Percentiles rank a stretch among this genome's conserved stretches.
phyloP scores from a whole-genome alignment of 331 rosid species.

The Pyrus hybrid region DNA sequence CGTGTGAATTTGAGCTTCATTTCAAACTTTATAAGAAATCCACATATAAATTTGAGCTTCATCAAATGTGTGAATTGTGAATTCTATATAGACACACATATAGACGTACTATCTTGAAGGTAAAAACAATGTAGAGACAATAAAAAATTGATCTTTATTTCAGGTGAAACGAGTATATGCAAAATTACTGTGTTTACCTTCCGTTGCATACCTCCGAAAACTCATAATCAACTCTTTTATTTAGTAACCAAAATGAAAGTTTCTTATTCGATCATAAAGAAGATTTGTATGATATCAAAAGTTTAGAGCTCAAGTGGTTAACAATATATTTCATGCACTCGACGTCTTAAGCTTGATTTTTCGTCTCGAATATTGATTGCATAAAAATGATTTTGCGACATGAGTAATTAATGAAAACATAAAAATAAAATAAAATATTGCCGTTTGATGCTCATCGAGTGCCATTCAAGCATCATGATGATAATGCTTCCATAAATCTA shows the following conservation, averaged over 20 bases:
- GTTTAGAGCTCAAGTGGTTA: neutral
- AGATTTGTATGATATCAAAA: neutral
- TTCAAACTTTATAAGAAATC: too few relatives aligned
- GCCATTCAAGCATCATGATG: slow-evolving; percentile 22
- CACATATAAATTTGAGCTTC: neutral
- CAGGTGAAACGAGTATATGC: neutral
- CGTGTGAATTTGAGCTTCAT: neutral
- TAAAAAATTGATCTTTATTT: neutral
- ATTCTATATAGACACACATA: neutral
- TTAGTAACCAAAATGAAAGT: neutral
- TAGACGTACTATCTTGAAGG: neutral
- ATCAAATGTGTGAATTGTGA: neutral
- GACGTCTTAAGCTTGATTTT: neutral
- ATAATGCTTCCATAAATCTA: slow-evolving; percentile 17
- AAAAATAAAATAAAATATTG: neutral
- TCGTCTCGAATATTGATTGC: too few relatives aligned
- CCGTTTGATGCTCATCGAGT: slow-evolving; percentile 18
- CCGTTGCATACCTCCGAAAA: neutral
- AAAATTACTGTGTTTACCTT: neutral
- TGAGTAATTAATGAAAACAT: neutral
- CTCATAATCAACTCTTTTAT: neutral
- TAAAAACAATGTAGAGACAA: neutral
- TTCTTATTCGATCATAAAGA: neutral
- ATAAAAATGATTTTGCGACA: neutral
- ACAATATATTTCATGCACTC: neutral